Base-by-base conservation (phyloP, 306 rosid species). In the Quercus gilva region DNA sequence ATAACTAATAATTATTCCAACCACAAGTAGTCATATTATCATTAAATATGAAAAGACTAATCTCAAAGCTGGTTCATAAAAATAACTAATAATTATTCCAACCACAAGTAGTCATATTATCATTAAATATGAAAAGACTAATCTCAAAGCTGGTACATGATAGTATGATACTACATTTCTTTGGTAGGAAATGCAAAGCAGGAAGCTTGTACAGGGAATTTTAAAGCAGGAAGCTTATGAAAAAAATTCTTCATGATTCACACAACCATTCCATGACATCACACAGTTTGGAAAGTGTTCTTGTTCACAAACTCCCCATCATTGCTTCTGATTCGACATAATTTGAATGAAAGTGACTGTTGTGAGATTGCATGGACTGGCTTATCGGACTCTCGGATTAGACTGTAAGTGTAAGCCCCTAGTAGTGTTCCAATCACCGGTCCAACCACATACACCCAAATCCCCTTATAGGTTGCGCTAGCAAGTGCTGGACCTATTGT, bases 401-500 rank as follows among this genome's bases (percentile, higher is more conserved):
- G 75, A 82, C 31, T 77, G 76, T 94, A 90, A 59, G 90, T 81
- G 90, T 84, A 88, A 71, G 97, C 89, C 6, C 89, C 97, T 19
- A 88, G 74, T 58, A 92, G 68, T 25, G 99, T 90, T 64, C 97
- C 97, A 9, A 15, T 74, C 41, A 90, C 52, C 17, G 97, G 99
- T 49, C 97, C 97, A 51, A 86, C 85, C 1, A 87, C 0, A 75
- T 92, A 94, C 41, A 92, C 81, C 97, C 99, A 91, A 35, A 94
- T 81, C 52, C 89, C 94, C 63, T 85, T 84, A 56, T 88, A 91
- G 55, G 78, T 74, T 67, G 87, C 74, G 68, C 86, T 84, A 2
- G 92, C 97, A 76, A 92, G 69, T 33, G 97, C 99, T 20, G 99
- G 97, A 23, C 95, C 97, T 33, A 91, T 19, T 65, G 98, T 82